Base-by-base conservation (phyloP, 768 basidiomycete genomes). In the Termitomyces sp. region DNA sequence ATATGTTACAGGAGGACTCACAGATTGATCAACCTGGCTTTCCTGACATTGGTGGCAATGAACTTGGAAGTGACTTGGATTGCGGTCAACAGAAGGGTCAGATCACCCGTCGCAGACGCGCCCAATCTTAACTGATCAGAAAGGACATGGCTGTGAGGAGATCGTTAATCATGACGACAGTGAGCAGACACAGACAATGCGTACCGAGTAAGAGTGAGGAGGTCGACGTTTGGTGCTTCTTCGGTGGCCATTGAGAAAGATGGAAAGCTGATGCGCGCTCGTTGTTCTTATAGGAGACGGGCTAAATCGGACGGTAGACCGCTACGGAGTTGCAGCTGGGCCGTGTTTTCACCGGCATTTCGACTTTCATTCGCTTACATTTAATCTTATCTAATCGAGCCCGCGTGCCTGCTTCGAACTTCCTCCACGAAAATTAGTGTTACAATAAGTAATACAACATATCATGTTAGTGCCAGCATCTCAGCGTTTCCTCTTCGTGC, bases 11-110 rank as follows among this genome's bases (percentile, higher is more conserved):
- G 55, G 15, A 40, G 24, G 51, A 79, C 92, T 70, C 68, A 96
- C 92, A 99, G 84, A 74, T 99, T 98, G 79, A 99, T 98, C 63
- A 99, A 81, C 53, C 96, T 86, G 32, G 97, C 97, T 76, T 94
- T 93, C 66, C 97, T 88, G 69, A 99, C 97, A 71, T 98, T 98
- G 67, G 94, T 96, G 2, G 96, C 93, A 72, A 98, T 98, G 81
- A 98, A 98, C 76, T 94, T 95, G 79, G 91, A 94, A 36, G 93
- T 93, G 65, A 94, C 87, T 74, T 97, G 94, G 73, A 99, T 98
- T 51, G 95, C 96, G 63, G 90, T 96, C 65, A 99, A 84, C 59
- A 99, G 85, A 63, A 98, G 77, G 4, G 97, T 98, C 58, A 98
- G 79, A 78, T 98, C 97, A 61, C 97, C 96, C 0, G 93, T 94